phyloP scores from a whole-genome alignment of 2,329 filamentous ascomycete species.

The Ceratocystiopsis minuta region DNA sequence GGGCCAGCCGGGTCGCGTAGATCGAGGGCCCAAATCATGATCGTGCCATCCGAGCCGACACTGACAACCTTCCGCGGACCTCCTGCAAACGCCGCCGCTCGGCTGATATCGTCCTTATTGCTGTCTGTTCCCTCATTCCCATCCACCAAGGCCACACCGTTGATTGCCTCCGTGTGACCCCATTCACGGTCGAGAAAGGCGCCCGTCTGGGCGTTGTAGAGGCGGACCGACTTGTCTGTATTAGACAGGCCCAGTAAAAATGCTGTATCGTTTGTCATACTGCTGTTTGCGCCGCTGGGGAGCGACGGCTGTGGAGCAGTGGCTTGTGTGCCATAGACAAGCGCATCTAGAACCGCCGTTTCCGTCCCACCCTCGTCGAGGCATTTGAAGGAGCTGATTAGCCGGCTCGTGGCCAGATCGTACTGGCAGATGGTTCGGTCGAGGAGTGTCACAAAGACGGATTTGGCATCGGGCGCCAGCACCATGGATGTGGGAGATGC shows the following conservation, averaged over 20 bases:
- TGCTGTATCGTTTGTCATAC: slow-evolving; percentile 26
- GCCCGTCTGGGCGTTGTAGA: slow-evolving; percentile 70
- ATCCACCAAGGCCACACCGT: slow-evolving; percentile 58
- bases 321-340: slow-evolving; percentile 44
- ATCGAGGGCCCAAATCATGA: slow-evolving; percentile 59
- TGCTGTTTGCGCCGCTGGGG: not conserved
- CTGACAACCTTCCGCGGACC: slow-evolving; percentile 43
- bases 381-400: slow-evolving; percentile 60
- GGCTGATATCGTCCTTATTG: not conserved
- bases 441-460: slow-evolving; percentile 38
- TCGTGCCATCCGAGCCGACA: slow-evolving; percentile 61
- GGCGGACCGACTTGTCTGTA: slow-evolving; percentile 83
- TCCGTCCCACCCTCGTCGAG: slow-evolving; percentile 66
- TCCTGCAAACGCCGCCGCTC: slow-evolving; percentile 7
- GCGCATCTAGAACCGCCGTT: slow-evolving; percentile 63
- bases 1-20: slow-evolving; percentile 25
- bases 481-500: slow-evolving; percentile 75
- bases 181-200: slow-evolving; percentile 72
- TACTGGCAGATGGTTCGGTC: slow-evolving; percentile 44
- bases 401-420: slow-evolving; percentile 49
- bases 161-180: slow-evolving; percentile 89
- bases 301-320: not conserved
- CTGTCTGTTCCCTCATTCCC: slow-evolving; percentile 23
- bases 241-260: slow-evolving; percentile 78
- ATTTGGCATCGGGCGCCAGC: slow-evolving; percentile 42